These are phyloP conservation scores for Skeletonema grethae DNA, from an alignment of 108 stramenopile species.

Conservation along the genomic window DNA sequence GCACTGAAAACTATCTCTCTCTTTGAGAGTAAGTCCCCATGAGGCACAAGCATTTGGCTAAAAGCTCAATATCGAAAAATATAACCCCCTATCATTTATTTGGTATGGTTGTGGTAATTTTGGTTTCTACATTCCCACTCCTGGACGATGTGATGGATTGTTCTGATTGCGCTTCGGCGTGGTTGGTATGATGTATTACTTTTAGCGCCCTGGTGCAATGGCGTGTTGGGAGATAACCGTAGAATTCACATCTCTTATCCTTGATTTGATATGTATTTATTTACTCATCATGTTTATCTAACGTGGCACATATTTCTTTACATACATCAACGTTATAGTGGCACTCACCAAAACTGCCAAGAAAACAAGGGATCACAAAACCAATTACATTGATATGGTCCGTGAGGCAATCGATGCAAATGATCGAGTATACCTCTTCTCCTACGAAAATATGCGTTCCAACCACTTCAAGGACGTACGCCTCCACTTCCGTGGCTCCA, in stretches of 20 bases:
- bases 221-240: constrained; percentile 45
- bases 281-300: neutral
- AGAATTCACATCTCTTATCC: constrained; percentile 15
- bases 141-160: constrained; percentile 21
- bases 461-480: constrained; percentile 94
- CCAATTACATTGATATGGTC: constrained; percentile 79
- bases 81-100: constrained; percentile 10
- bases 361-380: constrained; percentile 93
- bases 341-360: constrained; percentile 92
- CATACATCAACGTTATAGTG: constrained; percentile 49
- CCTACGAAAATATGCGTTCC: constrained; percentile 94
- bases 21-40: constrained; percentile 22
- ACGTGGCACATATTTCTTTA: neutral
- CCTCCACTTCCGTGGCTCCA: constrained; percentile 71
- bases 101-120: constrained; percentile 16
- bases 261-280: neutral
- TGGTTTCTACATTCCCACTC: constrained; percentile 44
- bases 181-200: constrained; percentile 6
- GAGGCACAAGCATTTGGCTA: constrained; percentile 38
- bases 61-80: constrained; percentile 36
- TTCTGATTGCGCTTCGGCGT: neutral
- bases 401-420: constrained; percentile 87
- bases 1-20: constrained; percentile 23
- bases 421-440: constrained; percentile 89
- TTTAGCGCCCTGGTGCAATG: constrained; percentile 37